These are phyloP conservation scores for Penicillium cosmopolitanum DNA, from an alignment of 495 filamentous ascomycete species.

Conservation along the genomic window DNA sequence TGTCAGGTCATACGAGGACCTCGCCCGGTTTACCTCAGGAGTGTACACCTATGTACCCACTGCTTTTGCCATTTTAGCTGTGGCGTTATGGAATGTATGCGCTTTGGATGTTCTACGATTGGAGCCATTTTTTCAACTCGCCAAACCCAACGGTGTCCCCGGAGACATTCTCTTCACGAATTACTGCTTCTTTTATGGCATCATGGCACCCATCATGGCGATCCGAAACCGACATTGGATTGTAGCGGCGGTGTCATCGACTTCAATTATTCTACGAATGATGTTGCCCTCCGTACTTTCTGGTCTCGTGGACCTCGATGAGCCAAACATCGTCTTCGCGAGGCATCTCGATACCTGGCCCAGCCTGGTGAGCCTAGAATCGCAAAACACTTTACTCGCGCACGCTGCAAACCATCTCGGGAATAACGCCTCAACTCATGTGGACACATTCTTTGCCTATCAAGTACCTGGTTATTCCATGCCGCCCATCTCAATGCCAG, in stretches of 20 bases:
- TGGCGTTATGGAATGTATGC: slow-evolving; percentile 25
- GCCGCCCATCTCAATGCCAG: slow-evolving; percentile 18
- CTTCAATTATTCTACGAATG: slow-evolving; percentile 22
- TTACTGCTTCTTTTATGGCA: slow-evolving; percentile 26
- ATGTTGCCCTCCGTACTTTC: slow-evolving; percentile 26
- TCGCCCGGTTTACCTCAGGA: slow-evolving; percentile 12
- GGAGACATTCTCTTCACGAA: slow-evolving; percentile 32
- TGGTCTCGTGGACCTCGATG: slow-evolving; percentile 20
- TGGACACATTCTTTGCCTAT: slow-evolving; percentile 15
- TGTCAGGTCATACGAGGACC: slow-evolving; percentile 14
- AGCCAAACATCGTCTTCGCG: slow-evolving; percentile 2
- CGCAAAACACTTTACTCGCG: slow-evolving; percentile 21
- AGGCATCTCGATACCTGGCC: slow-evolving; percentile 29
- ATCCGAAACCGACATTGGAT: slow-evolving; percentile 30
- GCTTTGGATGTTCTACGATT: slow-evolving; percentile 30
- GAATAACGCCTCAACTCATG: background rate
- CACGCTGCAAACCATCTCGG: slow-evolving; percentile 1
- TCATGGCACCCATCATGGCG: slow-evolving; percentile 25
- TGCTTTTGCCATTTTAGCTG: slow-evolving; percentile 20
- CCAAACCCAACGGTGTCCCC: slow-evolving; percentile 19
- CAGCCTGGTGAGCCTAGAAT: slow-evolving; percentile 18
- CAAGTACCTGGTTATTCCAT: slow-evolving; percentile 15
- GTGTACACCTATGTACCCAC: slow-evolving; percentile 30
- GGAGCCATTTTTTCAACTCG: slow-evolving; percentile 35
- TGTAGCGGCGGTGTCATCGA: slow-evolving; percentile 21